Evolutionary conservation across 306 rosid genomes (phyloP), one percentile per base, ranked within the genome.

Genomic region (Lotus japonicus): DNA sequence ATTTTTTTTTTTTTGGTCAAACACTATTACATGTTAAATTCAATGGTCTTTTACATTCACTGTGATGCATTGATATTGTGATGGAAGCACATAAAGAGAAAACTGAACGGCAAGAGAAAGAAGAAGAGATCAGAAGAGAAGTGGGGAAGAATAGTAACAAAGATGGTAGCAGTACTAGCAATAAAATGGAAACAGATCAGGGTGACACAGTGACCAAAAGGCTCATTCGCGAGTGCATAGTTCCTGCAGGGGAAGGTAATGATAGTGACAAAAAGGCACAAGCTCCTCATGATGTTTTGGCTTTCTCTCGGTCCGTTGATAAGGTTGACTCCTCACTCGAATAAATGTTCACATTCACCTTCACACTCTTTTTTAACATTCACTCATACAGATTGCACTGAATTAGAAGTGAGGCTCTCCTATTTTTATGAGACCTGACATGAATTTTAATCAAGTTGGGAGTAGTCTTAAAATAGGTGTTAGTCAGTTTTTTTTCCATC

Each of bases 51-150:
- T n/a, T n/a, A n/a, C n/a, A n/a, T n/a, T n/a, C n/a, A n/a, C n/a
- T n/a, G n/a, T n/a, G n/a, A n/a, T n/a, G n/a, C n/a, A n/a, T n/a
- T n/a, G n/a, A n/a, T n/a, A n/a, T n/a, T n/a, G n/a, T n/a, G n/a
- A n/a, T 83, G 88, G 88, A 83, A 64, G 84, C 84, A 68, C 77
- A 42, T 7, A 70, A 83, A 46, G 88, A 78, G 69, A 76, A 43
- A 36, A 73, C 19, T n/a, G 80, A 78, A 55, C 52, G 70, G 39
- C 9, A 57, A 4, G 48, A 71, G 69, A 72, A 52, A 17, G 56
- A 66, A 19, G 69, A 69, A 31, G 31, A 53, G 52, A 18, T 0
- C 2, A 57, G 2, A 57, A 66, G 9, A 26, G 54, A 16, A 19
- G 31, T 5, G 0, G 11, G 3, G 4, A 45, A 65, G 36, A 14